Conservation (phyloP, 2,329 filamentous ascomycete species). For the Penicillium sp. region DNA sequence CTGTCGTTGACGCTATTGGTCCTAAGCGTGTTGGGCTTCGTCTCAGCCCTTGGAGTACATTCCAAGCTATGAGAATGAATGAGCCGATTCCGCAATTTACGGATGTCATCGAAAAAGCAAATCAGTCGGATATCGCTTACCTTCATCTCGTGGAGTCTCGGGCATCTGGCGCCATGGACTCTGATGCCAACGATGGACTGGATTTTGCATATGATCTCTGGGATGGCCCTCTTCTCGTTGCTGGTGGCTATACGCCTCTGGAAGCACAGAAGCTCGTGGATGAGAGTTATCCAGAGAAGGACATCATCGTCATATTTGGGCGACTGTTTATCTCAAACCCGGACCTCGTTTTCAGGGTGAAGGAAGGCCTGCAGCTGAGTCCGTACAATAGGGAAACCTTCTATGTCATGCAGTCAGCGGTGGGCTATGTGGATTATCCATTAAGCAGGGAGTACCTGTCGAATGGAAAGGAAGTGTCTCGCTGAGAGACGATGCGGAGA, state of each 20-base stretch:
- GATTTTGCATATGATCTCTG: constrained; percentile 51
- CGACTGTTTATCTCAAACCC: constrained; percentile 33
- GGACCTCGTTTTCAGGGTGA: constrained; percentile 29
- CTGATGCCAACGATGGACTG: constrained; percentile 29
- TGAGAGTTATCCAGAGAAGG: constrained; percentile 25
- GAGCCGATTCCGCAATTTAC: constrained; percentile 66
- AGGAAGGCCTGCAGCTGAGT: constrained; percentile 22
- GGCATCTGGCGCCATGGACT: constrained; percentile 13
- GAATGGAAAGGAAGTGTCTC: not conserved
- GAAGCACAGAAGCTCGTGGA: constrained; percentile 41
- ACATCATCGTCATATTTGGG: constrained; percentile 41
- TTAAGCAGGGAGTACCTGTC: constrained; percentile 22
- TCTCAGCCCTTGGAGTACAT: constrained; percentile 45
- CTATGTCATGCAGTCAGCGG: constrained; percentile 15
- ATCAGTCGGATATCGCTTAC: constrained; percentile 58
- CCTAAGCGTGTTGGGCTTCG: constrained; percentile 47
- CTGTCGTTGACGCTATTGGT: constrained; percentile 48
- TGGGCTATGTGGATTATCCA: constrained; percentile 38
- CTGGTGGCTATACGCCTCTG: constrained; percentile 49
- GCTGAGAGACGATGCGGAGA: not conserved
- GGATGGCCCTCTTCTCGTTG: constrained; percentile 53
- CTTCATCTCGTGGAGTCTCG: constrained; percentile 64
- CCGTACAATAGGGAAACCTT: constrained; percentile 26
- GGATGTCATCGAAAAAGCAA: constrained; percentile 57
- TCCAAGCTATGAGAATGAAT: constrained; percentile 57